phyloP scores from a whole-genome alignment of 148 eudicot genomes.

The Arctostaphylos glauca region DNA sequence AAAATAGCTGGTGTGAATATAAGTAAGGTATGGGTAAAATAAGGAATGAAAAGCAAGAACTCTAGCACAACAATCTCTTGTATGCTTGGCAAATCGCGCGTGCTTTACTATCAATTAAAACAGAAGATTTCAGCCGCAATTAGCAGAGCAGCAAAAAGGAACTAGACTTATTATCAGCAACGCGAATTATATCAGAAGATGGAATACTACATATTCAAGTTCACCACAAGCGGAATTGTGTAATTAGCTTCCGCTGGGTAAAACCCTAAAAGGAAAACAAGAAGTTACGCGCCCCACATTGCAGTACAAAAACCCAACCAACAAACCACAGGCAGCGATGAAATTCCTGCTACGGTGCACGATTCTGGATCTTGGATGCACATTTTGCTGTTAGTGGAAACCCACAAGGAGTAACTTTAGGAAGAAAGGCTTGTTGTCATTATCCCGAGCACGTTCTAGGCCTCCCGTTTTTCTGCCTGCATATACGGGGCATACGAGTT shows the following conservation, averaged over 20 bases:
- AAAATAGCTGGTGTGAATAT: not conserved
- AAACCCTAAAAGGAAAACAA: not conserved
- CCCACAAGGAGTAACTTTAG: not conserved
- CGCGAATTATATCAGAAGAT: not conserved
- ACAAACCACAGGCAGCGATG: conserved; percentile 13
- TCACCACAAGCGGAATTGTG: not conserved
- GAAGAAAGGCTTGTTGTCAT: conserved; percentile 16
- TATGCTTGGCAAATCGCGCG: not conserved
- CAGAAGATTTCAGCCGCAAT: not conserved
- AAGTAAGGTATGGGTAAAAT: not conserved
- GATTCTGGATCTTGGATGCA: conserved; percentile 21
- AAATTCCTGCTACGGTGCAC: conserved; percentile 14
- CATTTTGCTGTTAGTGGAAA: conserved; percentile 16
- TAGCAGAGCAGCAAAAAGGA: not conserved
- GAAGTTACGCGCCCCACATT: not conserved
- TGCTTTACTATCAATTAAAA: not conserved
- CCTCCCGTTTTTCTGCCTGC: conserved; percentile 70
- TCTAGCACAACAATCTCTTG: not conserved
- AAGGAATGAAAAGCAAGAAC: not conserved
- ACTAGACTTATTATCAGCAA: not conserved
- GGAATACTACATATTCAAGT: not conserved
- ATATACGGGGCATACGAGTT: not conserved
- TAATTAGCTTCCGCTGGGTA: conserved; percentile 1
- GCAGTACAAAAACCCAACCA: conserved; percentile 7
- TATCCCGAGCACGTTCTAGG: conserved; percentile 32